A percentile compares a stretch with the other conserved stretches of the same genome.
Evolutionary conservation across 1,139 yeast species (phyloP).

Genomic region (Candida sp.): DNA sequence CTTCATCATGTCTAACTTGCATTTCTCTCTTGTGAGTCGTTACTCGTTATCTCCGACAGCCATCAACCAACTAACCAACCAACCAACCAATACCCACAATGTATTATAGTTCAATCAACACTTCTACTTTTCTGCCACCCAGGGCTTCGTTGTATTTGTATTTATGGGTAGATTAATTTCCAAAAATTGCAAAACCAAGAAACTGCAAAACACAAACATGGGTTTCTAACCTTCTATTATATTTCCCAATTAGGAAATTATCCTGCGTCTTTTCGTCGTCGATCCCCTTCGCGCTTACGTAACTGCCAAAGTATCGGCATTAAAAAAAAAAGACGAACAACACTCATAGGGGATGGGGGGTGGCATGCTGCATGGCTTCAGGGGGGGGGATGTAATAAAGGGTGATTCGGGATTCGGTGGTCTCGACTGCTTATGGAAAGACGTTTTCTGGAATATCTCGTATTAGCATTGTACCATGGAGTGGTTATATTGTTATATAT

Average conservation of each 20-base stretch:
- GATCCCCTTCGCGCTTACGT: too few relatives aligned
- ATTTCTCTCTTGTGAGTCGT: too few relatives aligned
- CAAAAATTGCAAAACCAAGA: background rate
- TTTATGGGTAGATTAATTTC: background rate
- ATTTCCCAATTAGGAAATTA: background rate
- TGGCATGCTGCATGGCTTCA: background rate
- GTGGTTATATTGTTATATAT: background rate
- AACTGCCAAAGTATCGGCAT: background rate
- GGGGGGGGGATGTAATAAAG: background rate
- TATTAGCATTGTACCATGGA: too few relatives aligned
- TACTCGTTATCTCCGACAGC: too few relatives aligned
- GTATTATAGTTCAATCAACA: too few relatives aligned
- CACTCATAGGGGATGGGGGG: too few relatives aligned
- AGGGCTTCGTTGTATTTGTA: background rate
- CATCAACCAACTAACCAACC: too few relatives aligned
- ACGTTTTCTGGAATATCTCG: too few relatives aligned
- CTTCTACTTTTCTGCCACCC: background rate
- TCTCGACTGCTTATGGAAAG: too few relatives aligned
- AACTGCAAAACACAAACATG: background rate
- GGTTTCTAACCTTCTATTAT: background rate
- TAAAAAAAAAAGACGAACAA: too few relatives aligned
- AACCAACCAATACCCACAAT: too few relatives aligned
- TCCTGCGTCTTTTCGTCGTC: background rate
- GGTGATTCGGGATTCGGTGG: background rate
- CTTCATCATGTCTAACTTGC: too few relatives aligned